Evolutionary conservation across 495 filamentous ascomycete species (phyloP).

Genomic region (Oidiodendron maius): DNA sequence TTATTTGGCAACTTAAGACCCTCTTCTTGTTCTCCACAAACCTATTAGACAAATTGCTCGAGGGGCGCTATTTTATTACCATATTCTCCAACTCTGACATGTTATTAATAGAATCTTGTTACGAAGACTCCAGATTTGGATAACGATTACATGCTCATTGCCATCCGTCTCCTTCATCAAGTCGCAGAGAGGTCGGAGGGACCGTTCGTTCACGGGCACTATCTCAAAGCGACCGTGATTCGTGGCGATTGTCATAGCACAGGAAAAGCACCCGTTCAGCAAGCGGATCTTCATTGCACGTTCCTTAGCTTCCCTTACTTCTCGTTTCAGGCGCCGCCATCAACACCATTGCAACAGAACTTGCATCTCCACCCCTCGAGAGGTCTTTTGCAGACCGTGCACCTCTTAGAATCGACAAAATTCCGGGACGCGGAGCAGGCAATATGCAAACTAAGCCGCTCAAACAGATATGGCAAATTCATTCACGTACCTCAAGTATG

Average conservation of each 20-base stretch:
- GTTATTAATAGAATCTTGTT: too few relatives aligned
- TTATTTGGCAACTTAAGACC: too few relatives aligned
- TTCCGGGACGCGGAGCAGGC: not conserved
- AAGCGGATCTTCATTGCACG: not conserved
- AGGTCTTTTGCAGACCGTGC: not conserved
- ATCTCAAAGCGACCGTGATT: not conserved
- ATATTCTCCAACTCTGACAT: too few relatives aligned
- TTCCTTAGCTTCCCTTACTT: not conserved
- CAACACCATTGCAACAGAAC: too few relatives aligned
- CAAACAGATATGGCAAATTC: not conserved
- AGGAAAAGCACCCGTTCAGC: not conserved
- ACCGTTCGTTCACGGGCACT: not conserved
- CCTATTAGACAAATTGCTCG: too few relatives aligned
- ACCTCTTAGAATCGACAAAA: not conserved
- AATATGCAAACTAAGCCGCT: not conserved
- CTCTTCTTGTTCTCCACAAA: too few relatives aligned
- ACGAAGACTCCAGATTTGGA: not conserved
- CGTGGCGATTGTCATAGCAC: not conserved
- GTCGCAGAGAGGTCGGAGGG: not conserved
- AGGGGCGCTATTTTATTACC: too few relatives aligned
- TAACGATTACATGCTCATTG: not conserved
- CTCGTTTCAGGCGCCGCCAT: not conserved
- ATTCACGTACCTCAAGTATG: not conserved
- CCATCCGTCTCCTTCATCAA: not conserved
- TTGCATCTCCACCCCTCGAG: not conserved